Conservation (phyloP, 2,329 filamentous ascomycete genomes). For the Hypoxylon sp. region DNA sequence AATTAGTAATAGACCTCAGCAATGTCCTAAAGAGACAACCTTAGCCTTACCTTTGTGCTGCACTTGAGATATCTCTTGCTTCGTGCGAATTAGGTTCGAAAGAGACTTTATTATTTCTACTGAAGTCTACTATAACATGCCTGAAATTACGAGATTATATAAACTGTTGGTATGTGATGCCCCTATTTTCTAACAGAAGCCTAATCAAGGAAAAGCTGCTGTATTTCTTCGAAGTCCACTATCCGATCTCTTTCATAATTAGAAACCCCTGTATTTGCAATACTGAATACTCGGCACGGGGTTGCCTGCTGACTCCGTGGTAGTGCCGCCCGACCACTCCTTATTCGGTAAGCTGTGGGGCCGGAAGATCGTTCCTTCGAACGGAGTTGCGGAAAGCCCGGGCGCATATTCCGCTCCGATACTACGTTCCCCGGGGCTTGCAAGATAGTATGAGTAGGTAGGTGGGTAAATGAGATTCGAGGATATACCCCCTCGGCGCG, state of each 20-base stretch:
- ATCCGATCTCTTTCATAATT: not conserved
- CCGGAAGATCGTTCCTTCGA: not conserved
- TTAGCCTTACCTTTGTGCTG: not conserved
- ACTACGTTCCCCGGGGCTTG: not conserved
- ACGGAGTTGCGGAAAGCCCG: not conserved
- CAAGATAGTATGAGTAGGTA: not conserved
- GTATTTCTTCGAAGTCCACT: not conserved
- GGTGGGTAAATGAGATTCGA: not conserved
- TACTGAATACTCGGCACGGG: too few relatives aligned
- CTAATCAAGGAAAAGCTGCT: not conserved
- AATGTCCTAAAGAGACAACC: not conserved
- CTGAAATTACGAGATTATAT: not conserved
- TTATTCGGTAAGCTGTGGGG: not conserved
- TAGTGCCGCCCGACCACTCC: too few relatives aligned
- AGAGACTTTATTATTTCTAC: not conserved
- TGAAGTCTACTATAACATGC: not conserved
- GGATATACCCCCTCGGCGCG: not conserved
- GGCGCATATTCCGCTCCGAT: not conserved
- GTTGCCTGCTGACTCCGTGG: too few relatives aligned
- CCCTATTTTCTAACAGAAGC: not conserved
- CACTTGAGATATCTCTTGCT: not conserved
- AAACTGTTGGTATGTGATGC: not conserved
- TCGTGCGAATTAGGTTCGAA: not conserved
- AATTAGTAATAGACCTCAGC: not conserved
- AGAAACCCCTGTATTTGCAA: not conserved